phyloP scores from a whole-genome alignment of 225 moss, liverwort and hornwort species.

The Ulota crispa region DNA sequence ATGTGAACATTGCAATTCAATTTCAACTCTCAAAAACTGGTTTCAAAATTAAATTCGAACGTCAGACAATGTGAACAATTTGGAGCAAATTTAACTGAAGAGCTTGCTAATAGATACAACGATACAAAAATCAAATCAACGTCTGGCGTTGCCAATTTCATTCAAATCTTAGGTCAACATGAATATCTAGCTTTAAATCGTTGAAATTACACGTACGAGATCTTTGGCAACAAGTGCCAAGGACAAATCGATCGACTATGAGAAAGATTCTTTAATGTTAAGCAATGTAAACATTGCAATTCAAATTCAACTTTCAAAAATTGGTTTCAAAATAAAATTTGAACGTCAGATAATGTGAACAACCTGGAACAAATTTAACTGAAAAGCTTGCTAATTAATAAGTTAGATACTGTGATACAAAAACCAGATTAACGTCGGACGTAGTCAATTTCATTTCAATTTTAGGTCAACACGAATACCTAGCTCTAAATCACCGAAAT shows the following conservation, averaged over 20 bases:
- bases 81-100: neutral
- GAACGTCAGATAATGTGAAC: neutral
- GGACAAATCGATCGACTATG: too few species aligned
- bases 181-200: too few species aligned
- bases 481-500: neutral
- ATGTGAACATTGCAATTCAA: neutral
- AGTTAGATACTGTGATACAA: too few species aligned
- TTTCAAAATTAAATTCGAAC: neutral
- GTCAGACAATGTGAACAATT: neutral
- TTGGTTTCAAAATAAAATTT: neutral
- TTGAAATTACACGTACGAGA: too few species aligned
- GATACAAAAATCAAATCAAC: too few species aligned
- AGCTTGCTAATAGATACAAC: neutral
- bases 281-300: neutral
- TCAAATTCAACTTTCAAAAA: neutral
- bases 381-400: neutral
- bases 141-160: too few species aligned
- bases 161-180: too few species aligned
- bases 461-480: neutral
- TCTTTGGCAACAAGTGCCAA: too few species aligned
- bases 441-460: neutral
- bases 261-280: neutral
- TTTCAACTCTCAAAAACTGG: neutral
- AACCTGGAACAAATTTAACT: neutral
- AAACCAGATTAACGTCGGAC: neutral